Evolutionary conservation across 2,329 filamentous ascomycete genomes (phyloP), one percentile per base, ranked within the genome.

Genomic region (Talaromyces sp.): DNA sequence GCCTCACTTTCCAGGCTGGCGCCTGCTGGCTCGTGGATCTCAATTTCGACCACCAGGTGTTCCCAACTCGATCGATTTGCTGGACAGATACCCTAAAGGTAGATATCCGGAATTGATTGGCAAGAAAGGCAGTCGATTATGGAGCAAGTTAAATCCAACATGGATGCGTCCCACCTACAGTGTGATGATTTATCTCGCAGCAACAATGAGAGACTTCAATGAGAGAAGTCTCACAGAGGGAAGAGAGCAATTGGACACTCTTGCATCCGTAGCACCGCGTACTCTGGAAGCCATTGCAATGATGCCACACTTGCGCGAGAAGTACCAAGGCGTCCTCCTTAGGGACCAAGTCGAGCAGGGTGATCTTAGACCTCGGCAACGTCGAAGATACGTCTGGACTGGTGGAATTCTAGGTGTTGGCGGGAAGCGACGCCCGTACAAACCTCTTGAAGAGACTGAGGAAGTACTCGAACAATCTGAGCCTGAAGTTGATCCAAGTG

Each of bases 1-100:
- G 84, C 82, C 84, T 1, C 81, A 84, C 37, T 96, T 92, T 84
- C 84, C 84, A 11, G 91, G 92, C 25, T 97, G 92, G 91, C 69
- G 68, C 5, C 65, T 70, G 58, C 67, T 80, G 33, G 69, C 69
- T 16, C 72, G 72, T 63, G 74, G 77, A 23, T 70, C 69, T 58
- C 70, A 69, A 5, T 25, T 72, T 28, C 70, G 71, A 42, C 74
- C 75, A 9, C 57, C 66, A 9, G 67, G 67, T 35, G 72, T 69
- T 9, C 69, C 73, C 33, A 64, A 62, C 33, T 68, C 69, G 12
- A 69, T 76, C 40, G 70, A 74, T 52, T 64, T 72, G 39, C 64
- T 78, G n/a, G 74, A 79, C 54, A 65, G 67, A 12, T 67, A 63
- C 5, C 69, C 57, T 25, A 62, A 59, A n/a, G 64, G 65, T 21